Percentiles rank a stretch among this genome's conserved stretches.
phyloP scores from a whole-genome alignment of 345 rosid genomes.

The Eucalyptus fibrosa region DNA sequence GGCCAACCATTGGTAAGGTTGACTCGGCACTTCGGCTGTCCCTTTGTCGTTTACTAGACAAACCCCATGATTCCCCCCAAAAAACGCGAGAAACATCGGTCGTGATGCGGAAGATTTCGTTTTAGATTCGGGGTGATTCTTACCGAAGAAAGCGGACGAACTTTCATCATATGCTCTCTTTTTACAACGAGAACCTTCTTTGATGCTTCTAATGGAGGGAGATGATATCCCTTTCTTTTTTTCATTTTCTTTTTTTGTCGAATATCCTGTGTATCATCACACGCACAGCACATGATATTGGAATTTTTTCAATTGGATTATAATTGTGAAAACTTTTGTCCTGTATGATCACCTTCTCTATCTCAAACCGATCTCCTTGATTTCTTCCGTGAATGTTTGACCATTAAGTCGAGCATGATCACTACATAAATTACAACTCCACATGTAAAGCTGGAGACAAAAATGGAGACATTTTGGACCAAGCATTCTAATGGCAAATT shows the following conservation, averaged over 20 bases:
- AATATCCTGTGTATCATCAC: too few species aligned
- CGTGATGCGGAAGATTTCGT: neutral
- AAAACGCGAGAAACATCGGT: neutral
- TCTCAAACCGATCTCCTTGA: fast-evolving
- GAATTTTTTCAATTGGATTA: neutral
- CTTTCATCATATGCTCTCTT: neutral
- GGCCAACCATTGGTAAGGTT: neutral
- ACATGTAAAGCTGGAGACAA: neutral
- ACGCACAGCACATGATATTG: neutral
- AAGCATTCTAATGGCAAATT: neutral
- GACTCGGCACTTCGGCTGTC: neutral
- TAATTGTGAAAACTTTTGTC: neutral
- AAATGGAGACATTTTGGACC: neutral
- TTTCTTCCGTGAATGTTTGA: neutral
- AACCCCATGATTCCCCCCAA: neutral
- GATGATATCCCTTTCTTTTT: neutral
- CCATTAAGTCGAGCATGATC: neutral
- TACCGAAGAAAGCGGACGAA: neutral
- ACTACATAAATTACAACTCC: neutral
- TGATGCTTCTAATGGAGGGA: neutral
- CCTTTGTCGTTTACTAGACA: neutral
- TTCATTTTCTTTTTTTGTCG: neutral
- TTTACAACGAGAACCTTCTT: neutral
- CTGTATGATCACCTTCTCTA: neutral
- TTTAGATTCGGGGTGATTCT: neutral